Base-by-base conservation (phyloP, 805 yeast species). In the Zygotorulaspora florentina region DNA sequence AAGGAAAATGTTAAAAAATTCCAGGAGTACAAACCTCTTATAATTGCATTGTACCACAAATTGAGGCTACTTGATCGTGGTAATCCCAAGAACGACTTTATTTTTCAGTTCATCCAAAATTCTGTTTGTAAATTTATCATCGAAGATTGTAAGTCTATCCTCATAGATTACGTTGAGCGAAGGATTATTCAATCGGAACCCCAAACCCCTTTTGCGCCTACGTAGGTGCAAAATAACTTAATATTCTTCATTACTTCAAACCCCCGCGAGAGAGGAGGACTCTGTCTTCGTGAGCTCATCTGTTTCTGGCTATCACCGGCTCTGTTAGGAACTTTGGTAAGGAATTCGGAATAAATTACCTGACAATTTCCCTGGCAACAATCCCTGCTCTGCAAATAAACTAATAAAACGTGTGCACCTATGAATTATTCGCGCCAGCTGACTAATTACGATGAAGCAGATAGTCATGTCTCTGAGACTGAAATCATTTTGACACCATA, bases 61-160 rank as follows among this genome's bases (percentile, higher is more conserved):
- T 33, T 55, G 36, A 33, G 35, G 5, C 8, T 25, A 11, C 35
- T 53, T 18, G 54, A 53, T 26, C 51, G 40, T 15, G 36, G 43
- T 10, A 38, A 44, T 23, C 46, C 4, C 9, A 39, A 38, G 13
- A 55, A 53, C 35, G 54, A 48, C 25, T 43, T 50, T 33, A 43
- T 53, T n/a, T 55, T 55, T 39, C 41, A 45, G 12, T 53, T 51
- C 39, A 42, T 53, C 18, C 41, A 47, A 10, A 43, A 42, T 6
- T 37, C 46, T 28, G 46, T 53, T 13, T 47, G 47, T 34, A 50
- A 46, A 16, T 55, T 55, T 40, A 43, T 55, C 11, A 16, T 53
- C 3, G 45, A 42, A n/a, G 58, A 55, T 39, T 45, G 51, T 20
- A 40, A 42, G 20, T 40, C 41, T 13, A 47, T 55, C 34, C 49